A percentile compares a stretch with the other conserved stretches of the same genome.
phyloP scores from a whole-genome alignment of 2,329 filamentous ascomycete genomes.

The Tetracladium maxilliforme region DNA sequence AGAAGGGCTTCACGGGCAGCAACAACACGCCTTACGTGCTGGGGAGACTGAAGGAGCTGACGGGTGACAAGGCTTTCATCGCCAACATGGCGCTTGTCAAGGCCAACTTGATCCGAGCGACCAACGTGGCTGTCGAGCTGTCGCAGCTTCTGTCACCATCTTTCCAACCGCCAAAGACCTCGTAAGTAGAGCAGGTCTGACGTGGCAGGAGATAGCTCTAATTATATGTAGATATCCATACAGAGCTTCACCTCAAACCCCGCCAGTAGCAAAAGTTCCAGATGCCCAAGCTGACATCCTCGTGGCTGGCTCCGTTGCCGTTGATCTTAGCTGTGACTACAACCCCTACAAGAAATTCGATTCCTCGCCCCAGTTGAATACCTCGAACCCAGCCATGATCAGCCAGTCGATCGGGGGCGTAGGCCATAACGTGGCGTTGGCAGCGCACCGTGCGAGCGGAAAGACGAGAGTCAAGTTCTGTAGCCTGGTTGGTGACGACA shows the following conservation, averaged over 20 bases:
- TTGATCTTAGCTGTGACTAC: slow-evolving; percentile 80
- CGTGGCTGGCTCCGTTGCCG: slow-evolving; percentile 78
- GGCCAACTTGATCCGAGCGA: slow-evolving; percentile 49
- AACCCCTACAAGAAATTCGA: no score
- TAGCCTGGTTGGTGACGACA: slow-evolving; percentile 69
- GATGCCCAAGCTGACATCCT: slow-evolving; percentile 44
- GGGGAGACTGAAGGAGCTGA: slow-evolving; percentile 53
- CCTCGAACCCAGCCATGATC: slow-evolving; percentile 65
- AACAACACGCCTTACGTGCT: slow-evolving; percentile 58
- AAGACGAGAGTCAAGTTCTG: slow-evolving; percentile 52
- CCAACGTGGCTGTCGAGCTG: slow-evolving; percentile 48
- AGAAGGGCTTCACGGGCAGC: slow-evolving; percentile 42
- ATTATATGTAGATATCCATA: no score
- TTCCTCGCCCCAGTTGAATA: slow-evolving; percentile 8
- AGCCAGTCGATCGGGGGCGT: slow-evolving; percentile 80
- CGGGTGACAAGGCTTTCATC: slow-evolving; percentile 41
- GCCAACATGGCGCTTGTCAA: slow-evolving; percentile 53
- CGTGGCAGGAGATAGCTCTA: no score
- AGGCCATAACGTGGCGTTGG: slow-evolving; percentile 79
- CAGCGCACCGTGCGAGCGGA: slow-evolving; percentile 55
- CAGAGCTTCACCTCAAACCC: not conserved
- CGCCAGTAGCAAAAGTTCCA: not conserved
- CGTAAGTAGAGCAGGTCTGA: no score
- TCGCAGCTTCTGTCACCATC: no score
- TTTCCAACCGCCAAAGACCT: no score